These are phyloP conservation scores for Trametes villosa DNA, from an alignment of 768 basidiomycete genomes.

Conservation along the genomic window DNA sequence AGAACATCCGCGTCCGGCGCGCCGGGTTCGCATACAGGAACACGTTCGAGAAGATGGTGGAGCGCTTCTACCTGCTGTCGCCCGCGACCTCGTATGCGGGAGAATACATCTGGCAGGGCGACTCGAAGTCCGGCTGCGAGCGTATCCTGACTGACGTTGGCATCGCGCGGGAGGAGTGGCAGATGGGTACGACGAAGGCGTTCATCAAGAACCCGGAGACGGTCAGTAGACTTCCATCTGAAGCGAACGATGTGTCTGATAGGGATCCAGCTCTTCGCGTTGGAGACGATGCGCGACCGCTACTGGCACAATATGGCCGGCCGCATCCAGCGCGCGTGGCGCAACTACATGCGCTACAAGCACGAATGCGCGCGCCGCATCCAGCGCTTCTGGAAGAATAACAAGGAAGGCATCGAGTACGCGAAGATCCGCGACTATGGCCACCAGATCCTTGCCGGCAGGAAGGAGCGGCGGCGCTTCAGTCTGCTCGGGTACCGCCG, in stretches of 20 bases:
- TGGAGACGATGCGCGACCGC: conserved; percentile 98
- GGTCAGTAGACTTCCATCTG: conserved; percentile 40
- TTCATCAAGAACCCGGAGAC: conserved; percentile 99
- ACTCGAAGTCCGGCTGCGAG: conserved; percentile 88
- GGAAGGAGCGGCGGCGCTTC: conserved; percentile 93
- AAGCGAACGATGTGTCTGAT: not conserved
- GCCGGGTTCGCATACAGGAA: conserved; percentile 99
- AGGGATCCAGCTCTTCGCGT: conserved; percentile 78
- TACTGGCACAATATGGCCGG: conserved; percentile 99
- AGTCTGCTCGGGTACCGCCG: conserved; percentile 93
- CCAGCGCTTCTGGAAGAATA: conserved; percentile 98
- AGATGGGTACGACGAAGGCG: conserved; percentile 98
- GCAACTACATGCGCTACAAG: conserved; percentile 95
- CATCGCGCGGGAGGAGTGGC: conserved; percentile 97
- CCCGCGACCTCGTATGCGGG: conserved; percentile 97
- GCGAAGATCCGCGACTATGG: conserved; percentile 93
- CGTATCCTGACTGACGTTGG: conserved; percentile 94
- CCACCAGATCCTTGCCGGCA: conserved; percentile 85
- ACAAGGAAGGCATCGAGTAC: conserved; percentile 91
- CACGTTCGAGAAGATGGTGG: conserved; percentile 99
- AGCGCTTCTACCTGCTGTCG: conserved; percentile 95
- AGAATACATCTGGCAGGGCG: conserved; percentile 96
- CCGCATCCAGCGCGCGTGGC: conserved; percentile 94
- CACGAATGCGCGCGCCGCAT: conserved; percentile 94
- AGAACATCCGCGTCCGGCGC: conserved; percentile 96